Base-by-base conservation (phyloP, 2,329 filamentous ascomycete genomes). In the Cadophora luteo-olivacea region DNA sequence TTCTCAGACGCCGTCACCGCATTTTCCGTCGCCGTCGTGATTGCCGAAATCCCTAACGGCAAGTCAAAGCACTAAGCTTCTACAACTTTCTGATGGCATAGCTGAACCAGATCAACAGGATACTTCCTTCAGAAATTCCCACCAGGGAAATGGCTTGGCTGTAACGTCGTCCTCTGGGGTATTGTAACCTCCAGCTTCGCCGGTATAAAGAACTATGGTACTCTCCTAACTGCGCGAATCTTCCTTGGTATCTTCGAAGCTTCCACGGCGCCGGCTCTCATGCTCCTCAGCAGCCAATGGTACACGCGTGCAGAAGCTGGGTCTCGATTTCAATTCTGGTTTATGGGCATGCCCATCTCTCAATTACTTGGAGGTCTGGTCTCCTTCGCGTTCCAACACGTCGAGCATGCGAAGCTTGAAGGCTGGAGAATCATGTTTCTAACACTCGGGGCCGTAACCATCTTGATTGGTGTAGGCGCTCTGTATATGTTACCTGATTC, bases 201-300 rank as follows among this genome's bases (percentile, higher is more conserved):
- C 29, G 83, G 84, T 16, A 16, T 25, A 29, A 81, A 82, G 62
- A 83, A 84, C 75, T 89, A 87, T 74, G 79, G 76, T 25, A 83
- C 82, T 0, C 77, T 90, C 8, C 81, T 89, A 4, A 83, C 83
- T 22, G 83, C 85, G 0, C 83, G 87, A 14, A 80, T 88, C 71
- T 86, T 89, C 71, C 79, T 90, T 0, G 88, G 88, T 38, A 83
- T 87, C 61, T 89, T 89, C 67, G 88, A 86, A 75, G 85, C 87
- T 2, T 86, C 85, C 2, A 85, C 89, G 65, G 85, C 84, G 1
- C 88, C 88, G 0, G 87, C 84, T 0, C 77, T 89, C 66, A 86
- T 89, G 80, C 81, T 90, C 64, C 85, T 90, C 72, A 87, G 84
- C 70, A 86, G 84, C 67, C 83, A 86, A 74, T 89, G 85, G 82